phyloP scores from a whole-genome alignment of 768 basidiomycete genomes.

The Leccinum disarticulatum region DNA sequence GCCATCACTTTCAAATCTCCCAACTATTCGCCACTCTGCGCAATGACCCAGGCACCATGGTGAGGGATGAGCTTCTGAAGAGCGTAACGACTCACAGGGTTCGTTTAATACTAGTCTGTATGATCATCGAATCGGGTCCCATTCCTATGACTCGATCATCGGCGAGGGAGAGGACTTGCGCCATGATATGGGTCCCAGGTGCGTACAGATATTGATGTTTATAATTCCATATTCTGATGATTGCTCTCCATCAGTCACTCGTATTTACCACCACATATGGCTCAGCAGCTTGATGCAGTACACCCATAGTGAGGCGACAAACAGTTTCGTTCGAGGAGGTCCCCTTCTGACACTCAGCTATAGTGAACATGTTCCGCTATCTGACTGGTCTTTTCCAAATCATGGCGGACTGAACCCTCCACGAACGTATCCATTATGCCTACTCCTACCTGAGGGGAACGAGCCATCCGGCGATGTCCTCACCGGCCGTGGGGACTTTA shows the following conservation, averaged over 20 bases:
- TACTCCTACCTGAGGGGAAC: background rate
- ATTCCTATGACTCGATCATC: background rate
- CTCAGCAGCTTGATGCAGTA: background rate
- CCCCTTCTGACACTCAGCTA: conserved; percentile 1
- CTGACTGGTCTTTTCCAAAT: background rate
- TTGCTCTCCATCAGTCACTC: conserved; percentile 3
- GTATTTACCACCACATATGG: background rate
- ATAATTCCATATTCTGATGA: conserved; percentile 8
- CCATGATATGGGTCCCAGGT: conserved; percentile 6
- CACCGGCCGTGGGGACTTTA: background rate
- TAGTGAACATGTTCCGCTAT: conserved; percentile 7
- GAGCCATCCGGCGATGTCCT: background rate
- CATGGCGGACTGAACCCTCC: background rate
- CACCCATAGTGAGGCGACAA: conserved; percentile 13
- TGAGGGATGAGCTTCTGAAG: background rate
- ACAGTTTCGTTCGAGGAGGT: background rate
- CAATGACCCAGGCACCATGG: conserved; percentile 16
- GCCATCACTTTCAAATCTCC: background rate
- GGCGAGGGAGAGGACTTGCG: background rate
- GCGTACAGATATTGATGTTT: background rate
- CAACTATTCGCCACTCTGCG: background rate
- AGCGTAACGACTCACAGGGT: background rate
- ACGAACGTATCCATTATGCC: background rate
- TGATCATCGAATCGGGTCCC: conserved; percentile 2
- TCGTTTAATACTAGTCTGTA: conserved; percentile 9